Evolutionary conservation across 1,284 basidiomycete genomes (phyloP).

Genomic region (Ceratobasidium sp.): DNA sequence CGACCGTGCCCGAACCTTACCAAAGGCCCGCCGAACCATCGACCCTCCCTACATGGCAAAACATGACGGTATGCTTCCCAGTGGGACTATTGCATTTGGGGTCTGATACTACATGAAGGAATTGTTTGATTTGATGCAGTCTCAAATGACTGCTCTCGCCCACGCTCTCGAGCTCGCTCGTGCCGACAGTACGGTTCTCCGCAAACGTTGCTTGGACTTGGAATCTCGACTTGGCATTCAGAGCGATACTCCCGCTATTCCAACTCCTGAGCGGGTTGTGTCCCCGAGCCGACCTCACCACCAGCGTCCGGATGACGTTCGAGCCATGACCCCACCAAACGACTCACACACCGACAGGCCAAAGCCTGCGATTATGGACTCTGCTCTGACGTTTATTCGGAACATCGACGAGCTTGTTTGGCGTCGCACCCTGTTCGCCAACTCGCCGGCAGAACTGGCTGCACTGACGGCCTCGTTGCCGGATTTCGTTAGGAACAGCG

Average conservation of each 20-base stretch:
- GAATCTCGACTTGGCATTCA: conserved; percentile 24
- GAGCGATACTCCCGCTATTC: not conserved
- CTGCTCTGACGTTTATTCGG: conserved; percentile 33
- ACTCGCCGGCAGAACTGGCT: conserved; percentile 25
- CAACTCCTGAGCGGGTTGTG: not conserved
- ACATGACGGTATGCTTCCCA: conserved; percentile 19
- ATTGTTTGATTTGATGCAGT: conserved; percentile 43
- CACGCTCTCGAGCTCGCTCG: conserved; percentile 29
- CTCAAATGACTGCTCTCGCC: conserved; percentile 28
- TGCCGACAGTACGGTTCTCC: conserved; percentile 25
- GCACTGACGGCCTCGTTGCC: conserved; percentile 22
- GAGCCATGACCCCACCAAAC: conserved; percentile 16
- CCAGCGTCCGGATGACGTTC: conserved; percentile 25
- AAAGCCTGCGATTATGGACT: conserved; percentile 10
- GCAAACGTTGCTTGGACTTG: conserved; percentile 24
- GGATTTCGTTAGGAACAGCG: conserved; percentile 29
- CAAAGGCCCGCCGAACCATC: conserved; percentile 16
- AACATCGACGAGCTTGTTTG: conserved; percentile 42
- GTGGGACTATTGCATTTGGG: not conserved
- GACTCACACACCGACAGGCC: conserved; percentile 9
- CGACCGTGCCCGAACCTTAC: not conserved
- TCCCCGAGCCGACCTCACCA: not conserved
- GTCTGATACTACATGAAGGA: conserved; percentile 1
- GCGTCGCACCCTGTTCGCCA: conserved; percentile 36
- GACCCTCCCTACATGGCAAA: conserved; percentile 23